phyloP scores from a whole-genome alignment of 257 asterid species.

The Gentiana macrophylla region DNA sequence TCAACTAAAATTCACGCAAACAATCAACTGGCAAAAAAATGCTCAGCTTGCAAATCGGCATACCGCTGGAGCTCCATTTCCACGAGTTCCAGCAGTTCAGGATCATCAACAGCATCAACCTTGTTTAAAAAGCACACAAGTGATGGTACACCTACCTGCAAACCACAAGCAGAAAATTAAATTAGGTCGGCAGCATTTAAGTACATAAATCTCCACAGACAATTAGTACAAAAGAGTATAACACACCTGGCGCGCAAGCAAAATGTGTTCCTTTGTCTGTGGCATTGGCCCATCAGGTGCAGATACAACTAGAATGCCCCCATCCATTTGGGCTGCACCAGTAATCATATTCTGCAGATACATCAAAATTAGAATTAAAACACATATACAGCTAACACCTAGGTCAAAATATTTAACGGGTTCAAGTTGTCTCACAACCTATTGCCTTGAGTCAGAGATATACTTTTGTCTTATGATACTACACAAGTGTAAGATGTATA shows the following conservation, averaged over 20 bases:
- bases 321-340: conserved; percentile 99
- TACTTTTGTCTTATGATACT: too few species aligned
- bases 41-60: conserved; percentile 7
- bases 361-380: conserved; percentile 10
- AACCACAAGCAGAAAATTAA: conserved; percentile 6
- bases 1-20: not conserved
- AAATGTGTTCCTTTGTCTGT: conserved; percentile 92
- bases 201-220: too few species aligned
- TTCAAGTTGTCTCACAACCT: too few species aligned
- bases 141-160: conserved; percentile 94
- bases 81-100: conserved; percentile 90
- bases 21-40: not conserved
- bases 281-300: conserved; percentile 99
- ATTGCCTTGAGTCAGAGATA: too few species aligned
- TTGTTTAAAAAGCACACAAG: conserved; percentile 95
- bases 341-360: conserved; percentile 89
- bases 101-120: conserved; percentile 93
- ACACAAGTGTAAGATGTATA: too few species aligned
- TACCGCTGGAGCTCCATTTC: conserved; percentile 99
- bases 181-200: not conserved
- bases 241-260: conserved; percentile 93
- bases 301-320: conserved; percentile 95
- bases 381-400: not conserved
- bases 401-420: too few species aligned
- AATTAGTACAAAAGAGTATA: too few species aligned